phyloP scores from a whole-genome alignment of 495 filamentous ascomycete species.

The Daldinia vernicosa region DNA sequence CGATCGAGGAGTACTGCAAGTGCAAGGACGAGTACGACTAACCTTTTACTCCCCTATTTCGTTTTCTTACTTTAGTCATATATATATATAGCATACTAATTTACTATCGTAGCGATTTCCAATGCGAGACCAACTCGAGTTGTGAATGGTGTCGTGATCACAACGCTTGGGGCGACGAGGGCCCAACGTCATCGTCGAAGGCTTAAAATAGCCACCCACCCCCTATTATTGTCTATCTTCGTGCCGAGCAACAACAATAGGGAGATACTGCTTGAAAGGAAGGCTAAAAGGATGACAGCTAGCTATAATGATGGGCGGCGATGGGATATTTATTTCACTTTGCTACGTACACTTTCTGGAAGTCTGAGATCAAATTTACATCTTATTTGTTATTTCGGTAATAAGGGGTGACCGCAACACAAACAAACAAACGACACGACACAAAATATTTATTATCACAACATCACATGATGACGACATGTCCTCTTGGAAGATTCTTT shows the following conservation, averaged over 20 bases:
- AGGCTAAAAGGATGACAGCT: not conserved
- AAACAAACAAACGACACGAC: not conserved
- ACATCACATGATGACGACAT: not conserved
- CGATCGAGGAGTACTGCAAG: conserved; percentile 42
- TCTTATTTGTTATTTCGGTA: conserved; percentile 1
- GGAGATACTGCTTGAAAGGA: not conserved
- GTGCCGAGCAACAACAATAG: not conserved
- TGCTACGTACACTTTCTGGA: not conserved
- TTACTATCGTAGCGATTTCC: conserved; percentile 24
- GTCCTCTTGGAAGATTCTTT: not conserved
- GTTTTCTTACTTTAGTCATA: not conserved
- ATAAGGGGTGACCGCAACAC: not conserved
- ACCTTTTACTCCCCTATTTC: not conserved
- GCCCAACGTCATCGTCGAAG: not conserved
- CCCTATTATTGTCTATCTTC: not conserved
- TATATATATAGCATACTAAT: conserved; percentile 2
- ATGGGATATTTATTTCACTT: not conserved
- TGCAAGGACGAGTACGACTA: conserved; percentile 32
- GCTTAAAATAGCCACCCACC: not conserved
- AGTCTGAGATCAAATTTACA: not conserved
- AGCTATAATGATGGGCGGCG: not conserved
- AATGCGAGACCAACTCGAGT: conserved; percentile 39
- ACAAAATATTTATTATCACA: not conserved
- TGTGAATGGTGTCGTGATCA: conserved; percentile 45
- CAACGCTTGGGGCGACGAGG: conserved; percentile 18